phyloP scores from a whole-genome alignment of 2,329 filamentous ascomycete genomes.

The Iodosphaeria phyllophila region DNA sequence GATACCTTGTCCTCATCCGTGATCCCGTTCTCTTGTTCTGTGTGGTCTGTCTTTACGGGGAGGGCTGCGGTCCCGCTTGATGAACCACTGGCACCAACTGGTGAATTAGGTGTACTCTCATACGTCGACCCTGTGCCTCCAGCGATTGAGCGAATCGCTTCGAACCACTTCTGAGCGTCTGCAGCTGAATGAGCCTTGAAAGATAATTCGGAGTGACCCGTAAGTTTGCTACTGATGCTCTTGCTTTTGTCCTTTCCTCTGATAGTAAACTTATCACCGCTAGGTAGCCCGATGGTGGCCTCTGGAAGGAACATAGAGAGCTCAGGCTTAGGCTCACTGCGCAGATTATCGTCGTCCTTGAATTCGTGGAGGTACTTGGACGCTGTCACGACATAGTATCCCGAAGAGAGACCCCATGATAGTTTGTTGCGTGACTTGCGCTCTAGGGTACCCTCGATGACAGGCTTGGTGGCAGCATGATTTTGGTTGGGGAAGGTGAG shows the following conservation, averaged over 20 bases:
- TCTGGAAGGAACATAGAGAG: conserved; percentile 85
- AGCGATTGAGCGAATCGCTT: conserved; percentile 44
- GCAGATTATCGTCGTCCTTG: conserved; percentile 66
- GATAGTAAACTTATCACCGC: conserved; percentile 74
- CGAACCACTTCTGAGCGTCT: conserved; percentile 75
- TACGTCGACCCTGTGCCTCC: conserved; percentile 25
- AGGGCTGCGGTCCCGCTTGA: conserved; percentile 10
- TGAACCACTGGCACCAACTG: conserved; percentile 8
- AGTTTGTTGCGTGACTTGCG: conserved; percentile 80
- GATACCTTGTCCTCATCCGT: conserved; percentile 14
- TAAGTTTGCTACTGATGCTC: conserved; percentile 63
- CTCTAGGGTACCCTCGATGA: conserved; percentile 79
- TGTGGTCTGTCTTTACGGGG: conserved; percentile 11
- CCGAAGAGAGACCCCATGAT: conserved; percentile 54
- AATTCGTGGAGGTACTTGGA: conserved; percentile 88
- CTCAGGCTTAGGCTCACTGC: conserved; percentile 63
- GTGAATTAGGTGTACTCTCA: conserved; percentile 15
- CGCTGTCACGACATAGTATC: conserved; percentile 81
- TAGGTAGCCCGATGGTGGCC: conserved; percentile 53
- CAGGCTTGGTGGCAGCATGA: conserved; percentile 58
- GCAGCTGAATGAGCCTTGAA: conserved; percentile 75
- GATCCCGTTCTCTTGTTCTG: conserved; percentile 28
- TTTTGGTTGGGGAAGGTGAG: conserved; percentile 80
- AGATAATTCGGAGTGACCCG: conserved; percentile 57
- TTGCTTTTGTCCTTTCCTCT: conserved; percentile 87